A percentile compares a stretch with the other conserved stretches of the same genome.
phyloP scores from a whole-genome alignment of 2,329 filamentous ascomycete genomes.

The Thermoascus crustaceus region DNA sequence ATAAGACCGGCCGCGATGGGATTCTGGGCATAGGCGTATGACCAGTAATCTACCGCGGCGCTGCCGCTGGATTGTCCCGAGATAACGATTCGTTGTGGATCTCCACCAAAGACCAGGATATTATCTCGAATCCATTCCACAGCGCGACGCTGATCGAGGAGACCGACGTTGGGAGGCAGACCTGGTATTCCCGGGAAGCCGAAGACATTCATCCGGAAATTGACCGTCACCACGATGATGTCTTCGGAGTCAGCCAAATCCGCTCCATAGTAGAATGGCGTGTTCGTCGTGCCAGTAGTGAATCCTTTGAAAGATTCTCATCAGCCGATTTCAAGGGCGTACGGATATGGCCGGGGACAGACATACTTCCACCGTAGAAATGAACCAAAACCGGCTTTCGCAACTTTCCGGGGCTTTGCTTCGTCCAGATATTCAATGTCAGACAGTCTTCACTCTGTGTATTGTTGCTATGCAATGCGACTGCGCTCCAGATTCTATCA shows the following conservation, averaged over 20 bases:
- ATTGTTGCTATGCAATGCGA: conserved; percentile 28
- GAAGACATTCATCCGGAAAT: conserved; percentile 38
- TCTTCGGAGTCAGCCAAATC: conserved; percentile 29
- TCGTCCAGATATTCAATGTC: conserved; percentile 28
- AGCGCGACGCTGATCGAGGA: conserved; percentile 46
- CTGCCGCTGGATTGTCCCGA: conserved; percentile 41
- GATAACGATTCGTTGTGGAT: conserved; percentile 37
- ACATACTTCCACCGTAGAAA: conserved; percentile 35
- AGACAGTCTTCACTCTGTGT: conserved; percentile 30
- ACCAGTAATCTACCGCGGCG: conserved; percentile 21
- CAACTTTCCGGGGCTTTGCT: conserved; percentile 11
- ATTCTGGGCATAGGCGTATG: conserved; percentile 24
- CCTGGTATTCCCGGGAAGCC: conserved; percentile 32
- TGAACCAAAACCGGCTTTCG: conserved; percentile 35
- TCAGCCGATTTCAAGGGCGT: neutral
- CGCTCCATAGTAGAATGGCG: conserved; percentile 30
- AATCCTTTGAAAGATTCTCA: conserved; percentile 21
- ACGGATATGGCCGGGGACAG: neutral
- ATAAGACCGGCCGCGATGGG: conserved; percentile 33
- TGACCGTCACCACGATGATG: conserved; percentile 36
- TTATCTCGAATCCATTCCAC: conserved; percentile 47
- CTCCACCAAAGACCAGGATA: conserved; percentile 45
- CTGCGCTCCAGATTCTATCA: conserved; percentile 12
- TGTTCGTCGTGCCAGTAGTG: conserved; percentile 26
- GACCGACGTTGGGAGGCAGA: conserved; percentile 37